Evolutionary conservation across 805 yeast species (phyloP), one percentile per base, ranked within the genome.

Genomic region (Kodamaea neixiangensis): DNA sequence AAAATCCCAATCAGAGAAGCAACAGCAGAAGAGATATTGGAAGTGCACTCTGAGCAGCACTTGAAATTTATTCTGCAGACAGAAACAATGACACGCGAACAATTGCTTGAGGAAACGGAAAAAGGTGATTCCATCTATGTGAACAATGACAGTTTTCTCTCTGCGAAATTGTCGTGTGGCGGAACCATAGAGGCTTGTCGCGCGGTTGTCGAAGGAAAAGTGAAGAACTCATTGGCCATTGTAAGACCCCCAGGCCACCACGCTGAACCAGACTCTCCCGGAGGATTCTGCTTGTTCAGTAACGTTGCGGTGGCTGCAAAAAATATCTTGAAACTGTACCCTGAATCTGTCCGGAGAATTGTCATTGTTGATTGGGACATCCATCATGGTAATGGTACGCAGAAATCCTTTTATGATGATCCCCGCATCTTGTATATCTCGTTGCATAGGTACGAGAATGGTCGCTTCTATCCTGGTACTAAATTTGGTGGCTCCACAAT

Each of bases 221-320:
- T 93, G 25, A 90, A 90, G 63, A 94, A 94, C 65, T 85, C 97
- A 0, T 64, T 94, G 46, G 99, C 99, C 0, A 89, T 94, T 6
- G 97, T 94, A 13, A 82, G 99, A 57, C 99, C 99, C 1, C 99
- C 99, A 0, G 99, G 99, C 5, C 99, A 94, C 72, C 99, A 94
- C 65, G 98, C 99, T 0, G 99, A 96, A 64, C 99, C 99, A 1
- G 94, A 89, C 58, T 76, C 91, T 13, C 96, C 99, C 0, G 98
- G 97, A 44, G 99, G 99, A 11, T 94, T 94, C 66, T 94, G 99
- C 71, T 74, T 94, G 43, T 94, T 94, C 65, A 87, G 96, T 54
- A 94, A 94, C 63, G 99, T 94, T 19, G 97, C 98, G 0, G 97
- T 94, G 15, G 98, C 99, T 1, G 96, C 97, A 14, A 87, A 87